phyloP scores from a whole-genome alignment of 805 yeast genomes.

The Saccharomyces kudriavzevii region DNA sequence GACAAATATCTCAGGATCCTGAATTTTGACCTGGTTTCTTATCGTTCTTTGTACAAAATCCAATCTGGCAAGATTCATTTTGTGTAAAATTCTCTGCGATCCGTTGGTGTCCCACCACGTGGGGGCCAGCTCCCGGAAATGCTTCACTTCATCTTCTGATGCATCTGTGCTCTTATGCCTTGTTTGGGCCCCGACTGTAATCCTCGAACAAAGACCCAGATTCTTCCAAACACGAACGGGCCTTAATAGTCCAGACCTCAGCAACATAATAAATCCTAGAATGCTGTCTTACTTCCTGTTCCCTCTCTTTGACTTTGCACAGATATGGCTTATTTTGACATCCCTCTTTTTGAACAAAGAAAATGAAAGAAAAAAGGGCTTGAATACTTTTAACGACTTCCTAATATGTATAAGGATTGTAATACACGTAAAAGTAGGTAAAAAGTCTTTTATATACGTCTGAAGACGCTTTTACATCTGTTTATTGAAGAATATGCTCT shows the following conservation, averaged over 20 bases:
- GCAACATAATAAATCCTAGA: not conserved
- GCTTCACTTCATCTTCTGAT: constrained; percentile 56
- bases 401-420: not conserved
- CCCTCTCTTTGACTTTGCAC: not conserved
- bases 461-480: not conserved
- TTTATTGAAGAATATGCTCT: constrained; percentile 2
- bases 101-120: constrained; percentile 98
- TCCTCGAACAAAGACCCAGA: not conserved
- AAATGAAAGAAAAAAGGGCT: not conserved
- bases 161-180: constrained; percentile 10
- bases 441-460: not conserved
- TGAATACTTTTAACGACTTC: not conserved
- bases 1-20: constrained; percentile 43
- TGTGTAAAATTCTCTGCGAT: constrained; percentile 85
- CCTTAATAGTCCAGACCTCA: not conserved
- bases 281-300: not conserved
- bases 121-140: constrained; percentile 80
- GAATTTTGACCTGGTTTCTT: constrained; percentile 20
- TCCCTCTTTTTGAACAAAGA: not conserved
- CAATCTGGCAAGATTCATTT: constrained; percentile 85
- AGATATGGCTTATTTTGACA: not conserved
- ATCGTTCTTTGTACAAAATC: constrained; percentile 72
- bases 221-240: not conserved
- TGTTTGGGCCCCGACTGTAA: not conserved
- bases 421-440: not conserved